Evolutionary conservation across 371 early-diverging fungal species (phyloP).

Genomic region (Actinomortierella ambigua): DNA sequence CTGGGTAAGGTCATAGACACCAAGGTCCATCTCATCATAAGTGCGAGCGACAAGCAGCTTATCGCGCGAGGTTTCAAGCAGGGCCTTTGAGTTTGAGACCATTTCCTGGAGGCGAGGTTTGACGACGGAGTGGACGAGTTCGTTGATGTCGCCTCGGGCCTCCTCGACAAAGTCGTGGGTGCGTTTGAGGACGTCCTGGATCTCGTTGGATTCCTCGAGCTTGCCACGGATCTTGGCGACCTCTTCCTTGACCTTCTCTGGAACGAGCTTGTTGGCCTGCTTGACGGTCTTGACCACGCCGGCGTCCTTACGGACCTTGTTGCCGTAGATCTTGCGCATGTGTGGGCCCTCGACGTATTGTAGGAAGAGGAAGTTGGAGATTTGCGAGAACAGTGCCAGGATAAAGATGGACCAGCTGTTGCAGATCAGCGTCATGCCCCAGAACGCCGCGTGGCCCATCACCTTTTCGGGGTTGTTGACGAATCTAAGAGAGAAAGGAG

Average conservation of each 20-base stretch:
- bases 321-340: slow-evolving; percentile 79
- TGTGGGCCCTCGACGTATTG: slow-evolving; percentile 80
- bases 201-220: slow-evolving; percentile 40
- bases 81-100: slow-evolving; percentile 57
- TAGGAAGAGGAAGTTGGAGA: slow-evolving; percentile 78
- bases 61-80: slow-evolving; percentile 56
- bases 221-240: slow-evolving; percentile 40
- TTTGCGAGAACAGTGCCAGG: slow-evolving; percentile 82
- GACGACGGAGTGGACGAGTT: slow-evolving; percentile 54
- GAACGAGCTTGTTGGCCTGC: slow-evolving; percentile 47
- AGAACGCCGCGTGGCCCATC: slow-evolving; percentile 88
- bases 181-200: slow-evolving; percentile 59
- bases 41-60: slow-evolving; percentile 41
- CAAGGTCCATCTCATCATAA: slow-evolving; percentile 50
- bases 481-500: slow-evolving; percentile 50
- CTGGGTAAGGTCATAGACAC: slow-evolving; percentile 54
- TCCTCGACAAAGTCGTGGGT: slow-evolving; percentile 68
- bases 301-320: slow-evolving; percentile 75
- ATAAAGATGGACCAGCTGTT: slow-evolving; percentile 77
- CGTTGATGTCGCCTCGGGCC: slow-evolving; percentile 57
- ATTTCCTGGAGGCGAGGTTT: slow-evolving; percentile 61
- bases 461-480: slow-evolving; percentile 92
- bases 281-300: slow-evolving; percentile 70
- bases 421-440: slow-evolving; percentile 87
- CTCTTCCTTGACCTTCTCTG: slow-evolving; percentile 48